phyloP scores from a whole-genome alignment of 768 basidiomycete species.

The Lyophyllum decastes region DNA sequence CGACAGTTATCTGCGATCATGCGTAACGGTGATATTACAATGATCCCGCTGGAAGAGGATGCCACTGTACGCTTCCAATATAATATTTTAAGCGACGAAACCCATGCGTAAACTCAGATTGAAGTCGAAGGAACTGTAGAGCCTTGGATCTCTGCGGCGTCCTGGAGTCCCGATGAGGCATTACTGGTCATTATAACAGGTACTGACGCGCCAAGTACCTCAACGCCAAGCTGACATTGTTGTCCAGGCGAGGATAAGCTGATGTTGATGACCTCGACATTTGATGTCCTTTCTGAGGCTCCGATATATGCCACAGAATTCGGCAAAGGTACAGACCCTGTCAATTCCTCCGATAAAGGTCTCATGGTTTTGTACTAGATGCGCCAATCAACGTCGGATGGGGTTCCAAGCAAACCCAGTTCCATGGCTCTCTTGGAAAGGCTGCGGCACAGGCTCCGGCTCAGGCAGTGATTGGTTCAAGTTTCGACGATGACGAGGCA shows the following conservation, averaged over 20 bases:
- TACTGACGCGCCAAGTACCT: slow-evolving; percentile 23
- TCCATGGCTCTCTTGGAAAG: slow-evolving; percentile 95
- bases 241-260: slow-evolving; percentile 70
- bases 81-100: slow-evolving; percentile 16
- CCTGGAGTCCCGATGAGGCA: slow-evolving; percentile 93
- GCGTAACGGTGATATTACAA: slow-evolving; percentile 81
- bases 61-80: slow-evolving; percentile 37
- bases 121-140: slow-evolving; percentile 90
- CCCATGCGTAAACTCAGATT: slow-evolving; percentile 30
- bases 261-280: slow-evolving; percentile 84
- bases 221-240: not conserved
- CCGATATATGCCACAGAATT: slow-evolving; percentile 74
- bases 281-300: slow-evolving; percentile 85
- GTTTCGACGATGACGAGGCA: slow-evolving; percentile 68
- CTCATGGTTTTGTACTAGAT: slow-evolving; percentile 47
- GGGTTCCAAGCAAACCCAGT: slow-evolving; percentile 97
- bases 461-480: slow-evolving; percentile 43
- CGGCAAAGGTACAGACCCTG: slow-evolving; percentile 66
- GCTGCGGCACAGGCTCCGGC: slow-evolving; percentile 63
- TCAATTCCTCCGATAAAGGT: not conserved
- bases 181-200: slow-evolving; percentile 83
- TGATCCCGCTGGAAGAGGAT: slow-evolving; percentile 56
- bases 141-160: slow-evolving; percentile 75
- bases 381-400: slow-evolving; percentile 95
- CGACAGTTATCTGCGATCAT: slow-evolving; percentile 66